Evolutionary conservation across 2,329 filamentous ascomycete species (phyloP).

Genomic region (Fusarium phyllophilum): DNA sequence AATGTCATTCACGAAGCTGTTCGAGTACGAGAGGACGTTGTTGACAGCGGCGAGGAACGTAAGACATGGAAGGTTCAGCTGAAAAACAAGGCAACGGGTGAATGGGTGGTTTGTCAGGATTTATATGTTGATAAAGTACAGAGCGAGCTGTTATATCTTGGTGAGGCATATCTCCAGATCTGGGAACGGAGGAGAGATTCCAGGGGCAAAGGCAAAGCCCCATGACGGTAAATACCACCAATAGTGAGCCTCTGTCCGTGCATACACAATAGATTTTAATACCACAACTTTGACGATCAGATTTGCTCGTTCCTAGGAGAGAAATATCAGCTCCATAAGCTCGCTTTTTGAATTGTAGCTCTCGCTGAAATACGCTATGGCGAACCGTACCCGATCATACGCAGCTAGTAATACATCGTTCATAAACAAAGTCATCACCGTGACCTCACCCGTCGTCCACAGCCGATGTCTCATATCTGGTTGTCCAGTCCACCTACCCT

Average conservation of each 20-base stretch:
- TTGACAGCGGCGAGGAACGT: slow-evolving; percentile 85
- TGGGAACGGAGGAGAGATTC: slow-evolving; percentile 84
- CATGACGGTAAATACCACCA: slow-evolving; percentile 19
- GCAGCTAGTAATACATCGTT: slow-evolving; percentile 38
- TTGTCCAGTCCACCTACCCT: slow-evolving; percentile 10
- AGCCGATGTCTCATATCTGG: slow-evolving; percentile 14
- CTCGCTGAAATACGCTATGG: slow-evolving; percentile 33
- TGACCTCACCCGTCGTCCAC: slow-evolving; percentile 4
- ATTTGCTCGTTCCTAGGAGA: slow-evolving; percentile 4
- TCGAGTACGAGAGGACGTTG: slow-evolving; percentile 81
- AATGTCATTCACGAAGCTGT: slow-evolving; percentile 93
- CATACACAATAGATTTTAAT: slow-evolving; percentile 23
- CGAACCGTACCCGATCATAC: slow-evolving; percentile 20
- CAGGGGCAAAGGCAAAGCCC: slow-evolving; percentile 49
- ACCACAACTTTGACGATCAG: slow-evolving; percentile 15
- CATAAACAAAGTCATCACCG: slow-evolving; percentile 7
- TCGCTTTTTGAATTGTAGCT: slow-evolving; percentile 35
- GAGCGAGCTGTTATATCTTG: slow-evolving; percentile 88
- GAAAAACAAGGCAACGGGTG: slow-evolving; percentile 79
- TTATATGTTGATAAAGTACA: slow-evolving; percentile 90
- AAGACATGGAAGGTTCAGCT: slow-evolving; percentile 97
- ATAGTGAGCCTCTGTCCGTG: background rate
- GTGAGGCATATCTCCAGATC: slow-evolving; percentile 94
- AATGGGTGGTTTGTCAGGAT: slow-evolving; percentile 96
- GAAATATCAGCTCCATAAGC: slow-evolving; percentile 26